Evolutionary conservation across 164 flowering plant genomes (phyloP).

Genomic region (Echeveria elegans): DNA sequence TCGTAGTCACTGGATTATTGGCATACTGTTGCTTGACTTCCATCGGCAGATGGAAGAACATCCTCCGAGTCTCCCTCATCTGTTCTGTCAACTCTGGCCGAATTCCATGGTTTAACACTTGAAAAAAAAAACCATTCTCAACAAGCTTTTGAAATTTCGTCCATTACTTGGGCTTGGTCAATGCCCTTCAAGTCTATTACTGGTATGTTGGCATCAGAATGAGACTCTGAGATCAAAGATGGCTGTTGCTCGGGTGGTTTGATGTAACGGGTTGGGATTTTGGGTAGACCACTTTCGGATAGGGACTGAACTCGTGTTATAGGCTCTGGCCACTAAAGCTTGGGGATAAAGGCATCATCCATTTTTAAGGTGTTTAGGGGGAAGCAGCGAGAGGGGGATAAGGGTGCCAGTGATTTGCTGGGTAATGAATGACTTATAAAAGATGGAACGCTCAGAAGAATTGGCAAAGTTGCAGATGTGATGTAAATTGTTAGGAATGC

Average conservation of each 20-base stretch:
- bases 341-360: not conserved
- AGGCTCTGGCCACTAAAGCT: conserved; percentile 81
- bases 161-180: not conserved
- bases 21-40: conserved; percentile 63
- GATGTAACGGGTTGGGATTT: conserved; percentile 60
- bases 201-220: conserved; percentile 38
- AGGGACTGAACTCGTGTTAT: conserved; percentile 73
- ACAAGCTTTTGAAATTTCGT: conserved; percentile 34
- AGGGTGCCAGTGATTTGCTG: not conserved
- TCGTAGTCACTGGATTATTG: conserved; percentile 66
- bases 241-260: conserved; percentile 64
- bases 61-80: conserved; percentile 43
- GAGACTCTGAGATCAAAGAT: not conserved
- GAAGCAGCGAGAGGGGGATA: not conserved
- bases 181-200: conserved; percentile 43
- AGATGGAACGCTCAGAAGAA: not conserved
- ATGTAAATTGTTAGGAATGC: not conserved
- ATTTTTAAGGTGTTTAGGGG: not conserved
- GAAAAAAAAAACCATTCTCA: conserved; percentile 83
- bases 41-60: conserved; percentile 61
- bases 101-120: conserved; percentile 75
- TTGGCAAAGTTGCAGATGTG: not conserved
- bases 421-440: not conserved
- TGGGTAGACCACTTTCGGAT: conserved; percentile 36
- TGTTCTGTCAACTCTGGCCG: conserved; percentile 36